These are phyloP conservation scores for Cyclotella distinguenda DNA, from an alignment of 108 stramenopile genomes.

Conservation along the genomic window DNA sequence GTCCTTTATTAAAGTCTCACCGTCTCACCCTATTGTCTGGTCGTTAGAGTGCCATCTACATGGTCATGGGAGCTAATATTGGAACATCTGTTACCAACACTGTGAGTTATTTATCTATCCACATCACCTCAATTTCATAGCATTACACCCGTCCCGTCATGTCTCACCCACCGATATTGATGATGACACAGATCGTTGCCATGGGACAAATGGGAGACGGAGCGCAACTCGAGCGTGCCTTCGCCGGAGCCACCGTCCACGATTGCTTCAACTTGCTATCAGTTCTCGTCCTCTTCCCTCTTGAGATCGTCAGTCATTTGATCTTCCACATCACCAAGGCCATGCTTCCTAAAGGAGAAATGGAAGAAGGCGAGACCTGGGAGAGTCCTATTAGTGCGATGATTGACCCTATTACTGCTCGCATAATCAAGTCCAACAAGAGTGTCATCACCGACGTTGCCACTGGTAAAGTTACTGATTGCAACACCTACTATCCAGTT, in stretches of 20 bases:
- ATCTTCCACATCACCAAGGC: constrained; percentile 61
- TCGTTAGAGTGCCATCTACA: constrained; percentile 66
- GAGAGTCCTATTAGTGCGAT: constrained; percentile 76
- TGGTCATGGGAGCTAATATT: constrained; percentile 93
- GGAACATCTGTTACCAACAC: constrained; percentile 85
- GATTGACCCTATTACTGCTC: constrained; percentile 61
- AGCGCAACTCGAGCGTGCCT: constrained; percentile 84
- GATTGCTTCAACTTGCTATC: constrained; percentile 91
- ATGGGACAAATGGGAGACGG: constrained; percentile 87
- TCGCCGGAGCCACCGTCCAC: constrained; percentile 91
- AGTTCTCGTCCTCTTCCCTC: constrained; percentile 72
- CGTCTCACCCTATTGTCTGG: neutral
- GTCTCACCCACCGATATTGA: neutral
- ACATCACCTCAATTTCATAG: neutral
- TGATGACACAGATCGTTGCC: constrained; percentile 68
- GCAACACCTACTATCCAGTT: constrained; percentile 68
- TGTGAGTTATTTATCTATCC: neutral
- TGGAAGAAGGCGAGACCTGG: constrained; percentile 56
- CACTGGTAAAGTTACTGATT: constrained; percentile 43
- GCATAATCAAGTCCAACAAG: constrained; percentile 79
- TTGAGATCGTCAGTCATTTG: constrained; percentile 70
- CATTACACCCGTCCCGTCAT: neutral
- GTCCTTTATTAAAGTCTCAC: no score
- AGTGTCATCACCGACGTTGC: constrained; percentile 74
- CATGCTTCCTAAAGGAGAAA: constrained; percentile 51